A percentile compares a stretch with the other conserved stretches of the same genome.
These are phyloP conservation scores for Aspergillus affinis DNA, from an alignment of 495 filamentous ascomycete species.

Conservation along the genomic window DNA sequence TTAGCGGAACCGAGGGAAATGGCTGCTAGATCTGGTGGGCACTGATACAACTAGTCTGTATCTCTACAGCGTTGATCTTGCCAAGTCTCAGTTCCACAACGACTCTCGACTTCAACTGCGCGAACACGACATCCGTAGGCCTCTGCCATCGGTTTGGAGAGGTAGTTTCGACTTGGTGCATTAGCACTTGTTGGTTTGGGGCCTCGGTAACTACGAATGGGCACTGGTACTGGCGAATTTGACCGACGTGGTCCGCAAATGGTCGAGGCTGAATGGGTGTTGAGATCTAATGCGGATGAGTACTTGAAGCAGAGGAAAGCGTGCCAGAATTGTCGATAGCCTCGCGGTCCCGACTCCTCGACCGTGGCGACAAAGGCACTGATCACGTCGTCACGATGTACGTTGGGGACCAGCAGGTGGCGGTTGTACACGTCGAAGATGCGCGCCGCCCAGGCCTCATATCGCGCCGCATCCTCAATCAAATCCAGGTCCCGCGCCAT, in stretches of 20 bases:
- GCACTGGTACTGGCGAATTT: not conserved
- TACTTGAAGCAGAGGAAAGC: not conserved
- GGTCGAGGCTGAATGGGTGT: not conserved
- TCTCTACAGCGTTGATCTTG: not conserved
- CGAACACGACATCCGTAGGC: not conserved
- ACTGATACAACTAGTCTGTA: not conserved
- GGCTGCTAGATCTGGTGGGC: not conserved
- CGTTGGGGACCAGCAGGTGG: constrained; percentile 24
- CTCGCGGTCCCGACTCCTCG: constrained; percentile 27
- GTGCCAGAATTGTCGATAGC: not conserved
- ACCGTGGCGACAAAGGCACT: constrained; percentile 25
- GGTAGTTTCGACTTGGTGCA: not conserved
- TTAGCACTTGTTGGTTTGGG: not conserved
- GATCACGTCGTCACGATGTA: constrained; percentile 23
- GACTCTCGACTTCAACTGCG: not conserved
- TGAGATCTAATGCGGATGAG: not conserved
- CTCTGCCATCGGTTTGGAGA: not conserved
- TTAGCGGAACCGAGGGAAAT: not conserved
- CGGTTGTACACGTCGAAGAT: constrained; percentile 26
- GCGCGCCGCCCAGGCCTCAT: constrained; percentile 20
- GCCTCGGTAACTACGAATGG: not conserved
- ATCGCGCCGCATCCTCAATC: constrained; percentile 17
- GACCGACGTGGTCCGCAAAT: not conserved
- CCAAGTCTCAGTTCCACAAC: not conserved
- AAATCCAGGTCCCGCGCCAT: constrained; percentile 29